These are phyloP conservation scores for Phytophthora megakarya DNA, from an alignment of 352 stramenopile species.

Conservation along the genomic window DNA sequence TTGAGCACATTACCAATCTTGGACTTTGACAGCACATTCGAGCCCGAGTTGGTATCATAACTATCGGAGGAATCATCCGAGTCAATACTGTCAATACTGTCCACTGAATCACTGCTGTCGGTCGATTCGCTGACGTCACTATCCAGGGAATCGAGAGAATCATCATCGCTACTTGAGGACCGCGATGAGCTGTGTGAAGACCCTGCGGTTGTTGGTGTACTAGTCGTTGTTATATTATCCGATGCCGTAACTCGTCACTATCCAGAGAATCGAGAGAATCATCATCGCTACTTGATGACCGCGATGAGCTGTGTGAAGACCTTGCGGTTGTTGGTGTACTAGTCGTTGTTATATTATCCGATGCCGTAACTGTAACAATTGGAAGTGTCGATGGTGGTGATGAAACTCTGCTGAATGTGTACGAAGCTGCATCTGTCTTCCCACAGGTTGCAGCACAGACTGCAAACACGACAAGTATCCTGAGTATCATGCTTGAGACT, in stretches of 20 bases:
- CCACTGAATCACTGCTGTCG: constrained; percentile 8
- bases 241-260: constrained; percentile 16
- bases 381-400: neutral
- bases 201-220: constrained; percentile 1
- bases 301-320: neutral
- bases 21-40: neutral
- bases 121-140: constrained; percentile 12
- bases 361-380: neutral
- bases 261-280: constrained; percentile 22
- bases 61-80: neutral
- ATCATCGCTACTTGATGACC: neutral
- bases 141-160: constrained; percentile 21
- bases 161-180: neutral
- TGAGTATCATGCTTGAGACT: constrained; percentile 7
- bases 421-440: constrained; percentile 2
- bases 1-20: constrained; percentile 10
- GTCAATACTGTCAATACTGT: too few relatives aligned
- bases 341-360: neutral
- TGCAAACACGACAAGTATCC: neutral
- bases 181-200: neutral
- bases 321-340: neutral
- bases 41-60: neutral
- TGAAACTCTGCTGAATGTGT: constrained; percentile 6
- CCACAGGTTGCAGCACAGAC: neutral
- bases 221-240: neutral